Percentiles rank a stretch among this genome's conserved stretches.
These are phyloP conservation scores for Bretschneidera sinensis DNA, from an alignment of 345 rosid species.

Conservation along the genomic window DNA sequence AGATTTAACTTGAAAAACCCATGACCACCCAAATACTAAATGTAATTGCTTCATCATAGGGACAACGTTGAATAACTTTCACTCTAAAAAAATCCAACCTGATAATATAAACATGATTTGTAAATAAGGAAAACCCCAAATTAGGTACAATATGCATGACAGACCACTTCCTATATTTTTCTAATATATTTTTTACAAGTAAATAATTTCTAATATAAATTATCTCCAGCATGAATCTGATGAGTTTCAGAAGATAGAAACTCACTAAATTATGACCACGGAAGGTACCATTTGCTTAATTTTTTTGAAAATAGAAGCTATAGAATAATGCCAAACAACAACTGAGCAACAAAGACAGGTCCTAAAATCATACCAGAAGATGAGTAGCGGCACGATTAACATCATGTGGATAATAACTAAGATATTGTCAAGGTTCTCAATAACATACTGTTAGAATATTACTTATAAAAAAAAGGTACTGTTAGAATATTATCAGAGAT, in stretches of 20 bases:
- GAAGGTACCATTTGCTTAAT: background rate
- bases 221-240: background rate
- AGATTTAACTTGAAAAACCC: no score
- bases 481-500: slow-evolving; percentile 7
- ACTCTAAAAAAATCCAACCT: no score
- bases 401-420: slow-evolving; percentile 75
- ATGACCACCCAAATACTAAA: no score
- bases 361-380: slow-evolving; percentile 49
- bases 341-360: slow-evolving; percentile 1
- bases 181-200: no score
- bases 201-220: background rate
- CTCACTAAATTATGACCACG: background rate
- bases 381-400: slow-evolving; percentile 63
- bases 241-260: background rate
- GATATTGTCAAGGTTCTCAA: slow-evolving; percentile 42
- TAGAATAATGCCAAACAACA: background rate
- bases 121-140: background rate
- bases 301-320: background rate
- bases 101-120: background rate
- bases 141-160: background rate
- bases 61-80: no score
- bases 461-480: no score
- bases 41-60: no score
- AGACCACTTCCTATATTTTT: background rate
- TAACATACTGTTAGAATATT: slow-evolving; percentile 4